Conservation (phyloP, 192 early-diverging fungal species). For the Lunasporangiospora selenospora region DNA sequence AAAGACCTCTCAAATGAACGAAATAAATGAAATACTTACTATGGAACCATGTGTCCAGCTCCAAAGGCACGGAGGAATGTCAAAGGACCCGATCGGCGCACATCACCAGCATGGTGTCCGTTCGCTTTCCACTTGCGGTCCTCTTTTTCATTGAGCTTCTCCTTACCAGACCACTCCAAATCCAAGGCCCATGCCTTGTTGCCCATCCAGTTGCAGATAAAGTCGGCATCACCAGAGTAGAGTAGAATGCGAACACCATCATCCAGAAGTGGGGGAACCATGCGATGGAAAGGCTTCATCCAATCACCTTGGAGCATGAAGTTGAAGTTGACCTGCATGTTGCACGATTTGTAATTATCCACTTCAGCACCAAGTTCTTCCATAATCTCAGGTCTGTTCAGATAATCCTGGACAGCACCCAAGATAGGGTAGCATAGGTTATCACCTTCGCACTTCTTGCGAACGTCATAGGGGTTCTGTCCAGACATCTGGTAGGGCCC, state of each 20-base stretch:
- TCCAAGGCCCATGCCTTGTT: constrained; percentile 93
- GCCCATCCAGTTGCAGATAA: constrained; percentile 91
- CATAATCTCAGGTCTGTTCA: constrained; percentile 82
- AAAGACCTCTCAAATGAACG: neutral
- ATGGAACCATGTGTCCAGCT: constrained; percentile 90
- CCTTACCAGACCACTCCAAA: constrained; percentile 83
- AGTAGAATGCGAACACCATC: constrained; percentile 84
- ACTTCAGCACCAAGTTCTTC: constrained; percentile 74
- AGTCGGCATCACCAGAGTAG: constrained; percentile 94
- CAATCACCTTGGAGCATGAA: constrained; percentile 50
- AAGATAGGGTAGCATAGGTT: constrained; percentile 90
- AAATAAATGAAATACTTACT: neutral
- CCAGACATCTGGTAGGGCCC: constrained; percentile 81
- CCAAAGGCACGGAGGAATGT: constrained; percentile 88
- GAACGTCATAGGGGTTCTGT: constrained; percentile 94
- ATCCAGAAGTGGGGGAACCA: constrained; percentile 76
- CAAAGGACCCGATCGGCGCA: constrained; percentile 72
- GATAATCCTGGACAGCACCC: constrained; percentile 76
- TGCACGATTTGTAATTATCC: constrained; percentile 80
- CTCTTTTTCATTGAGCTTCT: constrained; percentile 68
- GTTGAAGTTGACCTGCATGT: constrained; percentile 74
- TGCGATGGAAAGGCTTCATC: constrained; percentile 82
- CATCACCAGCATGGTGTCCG: constrained; percentile 67
- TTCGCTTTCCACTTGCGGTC: constrained; percentile 78
- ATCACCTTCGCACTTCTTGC: constrained; percentile 79